Evolutionary conservation across 1,284 basidiomycete genomes (phyloP).

Genomic region (Puccinia triticina): DNA sequence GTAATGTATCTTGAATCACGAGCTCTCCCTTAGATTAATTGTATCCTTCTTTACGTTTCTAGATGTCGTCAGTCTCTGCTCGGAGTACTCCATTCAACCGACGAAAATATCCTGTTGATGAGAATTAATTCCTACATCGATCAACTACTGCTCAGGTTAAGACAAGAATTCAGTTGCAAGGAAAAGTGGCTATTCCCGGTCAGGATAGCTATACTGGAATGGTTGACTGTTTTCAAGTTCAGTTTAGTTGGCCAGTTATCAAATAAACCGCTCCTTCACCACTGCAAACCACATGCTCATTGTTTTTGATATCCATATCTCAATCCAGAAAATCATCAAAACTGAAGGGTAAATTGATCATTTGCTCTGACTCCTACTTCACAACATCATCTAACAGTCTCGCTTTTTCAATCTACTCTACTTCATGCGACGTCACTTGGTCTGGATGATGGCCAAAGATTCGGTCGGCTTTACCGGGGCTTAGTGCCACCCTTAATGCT

Average conservation of each 20-base stretch:
- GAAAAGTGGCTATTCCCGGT: constrained; percentile 68
- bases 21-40: constrained; percentile 45
- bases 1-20: constrained; percentile 58
- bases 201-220: constrained; percentile 66
- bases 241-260: neutral
- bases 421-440: neutral
- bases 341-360: constrained; percentile 34
- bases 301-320: neutral
- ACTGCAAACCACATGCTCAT: neutral
- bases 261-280: neutral
- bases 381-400: neutral
- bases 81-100: neutral
- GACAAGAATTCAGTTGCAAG: constrained; percentile 95
- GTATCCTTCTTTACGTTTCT: constrained; percentile 59
- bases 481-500: constrained; percentile 89
- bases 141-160: constrained; percentile 67
- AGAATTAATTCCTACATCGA: constrained; percentile 55
- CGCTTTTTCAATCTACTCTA: neutral
- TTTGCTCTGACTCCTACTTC: constrained; percentile 16
- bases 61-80: constrained; percentile 50
- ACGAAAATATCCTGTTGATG: constrained; percentile 56
- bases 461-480: constrained; percentile 85
- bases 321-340: constrained; percentile 44
- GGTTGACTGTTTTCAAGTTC: constrained; percentile 73
- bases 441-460: constrained; percentile 62